These are phyloP conservation scores for Stenogyne calaminthoides DNA, from an alignment of 305 asterid genomes.

Conservation along the genomic window DNA sequence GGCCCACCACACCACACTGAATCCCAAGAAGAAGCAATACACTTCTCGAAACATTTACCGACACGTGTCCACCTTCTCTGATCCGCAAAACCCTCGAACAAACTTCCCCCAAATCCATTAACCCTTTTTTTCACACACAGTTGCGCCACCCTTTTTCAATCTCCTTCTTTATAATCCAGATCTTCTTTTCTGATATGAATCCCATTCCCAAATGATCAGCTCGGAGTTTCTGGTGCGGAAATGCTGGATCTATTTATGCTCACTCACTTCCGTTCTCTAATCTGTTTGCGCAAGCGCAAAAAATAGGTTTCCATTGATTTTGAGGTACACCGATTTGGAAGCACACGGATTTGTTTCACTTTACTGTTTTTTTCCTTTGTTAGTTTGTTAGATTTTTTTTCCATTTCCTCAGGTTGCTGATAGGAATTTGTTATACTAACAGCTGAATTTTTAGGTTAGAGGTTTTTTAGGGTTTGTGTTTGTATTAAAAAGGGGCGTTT, in stretches of 20 bases:
- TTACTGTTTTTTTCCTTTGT: background rate
- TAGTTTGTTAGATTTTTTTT: background rate
- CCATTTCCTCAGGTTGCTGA: background rate
- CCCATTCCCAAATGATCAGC: constrained; percentile 25
- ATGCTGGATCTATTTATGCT: constrained; percentile 66
- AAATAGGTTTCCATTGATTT: constrained; percentile 18
- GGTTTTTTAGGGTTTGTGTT: constrained; percentile 6
- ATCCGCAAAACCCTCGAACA: constrained; percentile 47
- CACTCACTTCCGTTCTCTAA: constrained; percentile 61
- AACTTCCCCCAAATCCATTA: constrained; percentile 34
- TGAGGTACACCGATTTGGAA: constrained; percentile 21
- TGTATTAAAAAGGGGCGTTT: background rate
- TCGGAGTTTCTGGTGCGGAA: constrained; percentile 42
- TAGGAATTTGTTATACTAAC: background rate
- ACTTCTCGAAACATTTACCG: constrained; percentile 40
- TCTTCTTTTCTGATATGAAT: constrained; percentile 13
- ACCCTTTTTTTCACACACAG: constrained; percentile 14
- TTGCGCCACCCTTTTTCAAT: constrained; percentile 23
- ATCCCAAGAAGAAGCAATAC: constrained; percentile 23
- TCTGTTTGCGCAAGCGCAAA: constrained; percentile 62
- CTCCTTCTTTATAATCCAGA: background rate
- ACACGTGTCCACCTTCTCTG: constrained; percentile 46
- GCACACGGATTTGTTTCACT: constrained; percentile 32
- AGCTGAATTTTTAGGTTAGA: constrained; percentile 4
- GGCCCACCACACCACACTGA: constrained; percentile 38